Evolutionary conservation across 345 rosid species (phyloP).

Genomic region (Arabidopsis thaliana): DNA sequence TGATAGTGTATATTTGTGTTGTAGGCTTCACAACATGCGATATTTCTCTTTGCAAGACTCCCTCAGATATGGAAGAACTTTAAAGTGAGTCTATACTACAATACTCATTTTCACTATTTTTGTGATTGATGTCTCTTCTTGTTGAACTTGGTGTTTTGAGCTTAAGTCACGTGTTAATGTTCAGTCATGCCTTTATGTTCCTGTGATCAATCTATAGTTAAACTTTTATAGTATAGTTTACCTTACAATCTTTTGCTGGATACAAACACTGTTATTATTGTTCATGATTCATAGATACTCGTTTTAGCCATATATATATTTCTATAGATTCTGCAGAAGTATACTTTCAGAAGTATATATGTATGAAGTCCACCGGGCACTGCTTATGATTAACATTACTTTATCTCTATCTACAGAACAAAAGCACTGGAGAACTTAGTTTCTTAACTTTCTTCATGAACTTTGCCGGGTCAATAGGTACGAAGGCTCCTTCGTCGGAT

Average conservation of each 20-base stretch:
- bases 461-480: conserved; percentile 78
- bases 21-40: conserved; percentile 96
- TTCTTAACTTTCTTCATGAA: conserved; percentile 87
- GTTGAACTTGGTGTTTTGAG: background rate
- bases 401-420: conserved; percentile 57
- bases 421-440: conserved; percentile 93
- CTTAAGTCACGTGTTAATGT: background rate
- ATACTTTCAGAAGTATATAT: background rate
- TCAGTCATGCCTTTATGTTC: background rate
- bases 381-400: background rate
- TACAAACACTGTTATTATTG: background rate
- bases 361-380: background rate
- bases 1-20: conserved; percentile 21
- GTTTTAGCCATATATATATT: background rate
- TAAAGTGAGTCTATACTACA: conserved; percentile 55
- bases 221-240: background rate
- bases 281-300: background rate
- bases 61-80: conserved; percentile 96
- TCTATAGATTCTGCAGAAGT: background rate
- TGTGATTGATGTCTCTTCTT: conserved; percentile 1
- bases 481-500: conserved; percentile 30
- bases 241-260: conserved; percentile 5
- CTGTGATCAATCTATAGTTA: background rate
- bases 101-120: background rate
- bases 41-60: conserved; percentile 87